Conservation (phyloP, 1,284 basidiomycete species). For the Gomphus bonarii region DNA sequence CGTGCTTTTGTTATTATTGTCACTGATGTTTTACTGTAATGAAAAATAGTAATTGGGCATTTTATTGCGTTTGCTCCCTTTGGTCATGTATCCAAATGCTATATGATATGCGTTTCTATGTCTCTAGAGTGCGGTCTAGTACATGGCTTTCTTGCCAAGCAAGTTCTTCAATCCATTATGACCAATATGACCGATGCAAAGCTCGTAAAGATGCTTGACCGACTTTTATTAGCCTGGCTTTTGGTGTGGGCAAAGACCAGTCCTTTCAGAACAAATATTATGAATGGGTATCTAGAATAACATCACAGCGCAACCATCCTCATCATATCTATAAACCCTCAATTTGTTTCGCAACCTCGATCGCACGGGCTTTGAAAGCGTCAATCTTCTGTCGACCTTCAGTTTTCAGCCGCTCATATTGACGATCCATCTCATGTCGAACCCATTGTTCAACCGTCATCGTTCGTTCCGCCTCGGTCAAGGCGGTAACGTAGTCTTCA, state of each 20-base stretch:
- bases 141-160: background rate
- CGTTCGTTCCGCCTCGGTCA: constrained; percentile 53
- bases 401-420: constrained; percentile 48
- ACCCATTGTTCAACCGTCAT: constrained; percentile 77
- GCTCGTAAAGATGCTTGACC: background rate
- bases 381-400: constrained; percentile 53
- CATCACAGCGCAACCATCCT: background rate
- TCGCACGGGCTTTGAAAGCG: constrained; percentile 46
- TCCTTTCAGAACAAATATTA: background rate
- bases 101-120: background rate
- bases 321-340: constrained; percentile 17
- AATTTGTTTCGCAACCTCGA: constrained; percentile 41
- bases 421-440: constrained; percentile 52
- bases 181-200: background rate
- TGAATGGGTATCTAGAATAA: background rate
- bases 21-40: background rate
- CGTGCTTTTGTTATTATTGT: too few relatives aligned
- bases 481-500: constrained; percentile 13
- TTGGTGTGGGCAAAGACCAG: background rate
- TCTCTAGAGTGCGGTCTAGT: background rate
- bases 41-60: background rate
- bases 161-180: background rate
- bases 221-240: too few relatives aligned
- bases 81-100: constrained; percentile 1
- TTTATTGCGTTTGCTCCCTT: background rate